Conservation (phyloP, 495 filamentous ascomycete genomes). For the Hyaloscypha finlandica region DNA sequence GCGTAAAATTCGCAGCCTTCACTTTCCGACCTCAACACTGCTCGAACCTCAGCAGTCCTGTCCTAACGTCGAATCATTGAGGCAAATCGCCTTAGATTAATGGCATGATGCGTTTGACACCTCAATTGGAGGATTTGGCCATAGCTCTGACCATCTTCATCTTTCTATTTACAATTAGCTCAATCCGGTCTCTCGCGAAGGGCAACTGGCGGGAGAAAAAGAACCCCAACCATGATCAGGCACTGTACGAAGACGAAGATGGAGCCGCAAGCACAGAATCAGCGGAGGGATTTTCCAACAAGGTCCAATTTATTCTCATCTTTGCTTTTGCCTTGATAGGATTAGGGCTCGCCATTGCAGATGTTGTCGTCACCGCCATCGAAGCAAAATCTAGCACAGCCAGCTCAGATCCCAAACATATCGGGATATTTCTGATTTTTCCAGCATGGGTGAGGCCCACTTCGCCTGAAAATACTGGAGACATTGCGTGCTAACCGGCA, state of each 20-base stretch:
- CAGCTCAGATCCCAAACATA: background rate
- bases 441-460: background rate
- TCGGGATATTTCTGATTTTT: background rate
- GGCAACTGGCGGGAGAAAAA: background rate
- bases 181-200: background rate
- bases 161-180: background rate
- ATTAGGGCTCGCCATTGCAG: slow-evolving; percentile 1
- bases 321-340: slow-evolving; percentile 25
- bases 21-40: background rate
- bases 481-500: background rate
- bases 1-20: background rate
- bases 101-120: background rate
- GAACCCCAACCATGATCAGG: slow-evolving; percentile 1
- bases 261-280: slow-evolving; percentile 58
- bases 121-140: background rate
- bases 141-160: background rate
- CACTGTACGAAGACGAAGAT: slow-evolving; percentile 59
- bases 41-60: background rate
- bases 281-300: slow-evolving; percentile 50
- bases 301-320: slow-evolving; percentile 41
- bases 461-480: background rate
- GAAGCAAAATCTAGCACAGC: background rate
- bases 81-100: background rate
- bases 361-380: background rate
- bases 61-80: too few relatives aligned